A percentile compares a stretch with the other conserved stretches of the same genome.
phyloP scores from a whole-genome alignment of 805 yeast species.

The Yamadazyma scolyti region DNA sequence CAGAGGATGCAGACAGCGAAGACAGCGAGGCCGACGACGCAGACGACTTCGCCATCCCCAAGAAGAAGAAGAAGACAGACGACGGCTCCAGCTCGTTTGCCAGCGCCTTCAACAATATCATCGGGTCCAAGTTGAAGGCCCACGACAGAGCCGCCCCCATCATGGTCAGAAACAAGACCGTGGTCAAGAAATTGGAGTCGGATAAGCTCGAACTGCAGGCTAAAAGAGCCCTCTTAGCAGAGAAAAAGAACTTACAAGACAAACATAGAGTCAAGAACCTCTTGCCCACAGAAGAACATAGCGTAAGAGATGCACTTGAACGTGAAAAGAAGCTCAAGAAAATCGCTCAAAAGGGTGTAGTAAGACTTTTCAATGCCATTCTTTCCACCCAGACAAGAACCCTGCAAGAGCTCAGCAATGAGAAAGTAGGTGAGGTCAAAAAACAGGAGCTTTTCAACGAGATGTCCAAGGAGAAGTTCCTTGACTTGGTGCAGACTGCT shows the following conservation, averaged over 20 bases:
- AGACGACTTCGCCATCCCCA: slow-evolving; percentile 37
- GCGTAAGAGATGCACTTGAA: slow-evolving; percentile 56
- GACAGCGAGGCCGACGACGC: slow-evolving; percentile 17
- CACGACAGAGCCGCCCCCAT: slow-evolving; percentile 89
- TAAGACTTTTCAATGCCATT: slow-evolving; percentile 78
- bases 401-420: slow-evolving; percentile 45
- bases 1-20: slow-evolving; percentile 16
- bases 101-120: slow-evolving; percentile 75
- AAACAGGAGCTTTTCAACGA: slow-evolving; percentile 67
- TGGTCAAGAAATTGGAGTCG: slow-evolving; percentile 68
- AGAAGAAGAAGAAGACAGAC: slow-evolving; percentile 53
- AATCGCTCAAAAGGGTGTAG: slow-evolving; percentile 85
- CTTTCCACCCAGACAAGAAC: slow-evolving; percentile 71
- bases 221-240: slow-evolving; percentile 60
- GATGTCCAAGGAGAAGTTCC: slow-evolving; percentile 82
- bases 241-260: slow-evolving; percentile 65
- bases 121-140: slow-evolving; percentile 83
- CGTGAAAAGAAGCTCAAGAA: slow-evolving; percentile 69
- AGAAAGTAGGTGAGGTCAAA: slow-evolving; percentile 42
- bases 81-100: slow-evolving; percentile 81
- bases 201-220: slow-evolving; percentile 85
- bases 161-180: slow-evolving; percentile 74
- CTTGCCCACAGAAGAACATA: slow-evolving; percentile 58
- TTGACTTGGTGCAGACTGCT: slow-evolving; percentile 60
- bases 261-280: slow-evolving; percentile 65